phyloP scores from a whole-genome alignment of 768 basidiomycete genomes.

The Rhizopogon sp. region DNA sequence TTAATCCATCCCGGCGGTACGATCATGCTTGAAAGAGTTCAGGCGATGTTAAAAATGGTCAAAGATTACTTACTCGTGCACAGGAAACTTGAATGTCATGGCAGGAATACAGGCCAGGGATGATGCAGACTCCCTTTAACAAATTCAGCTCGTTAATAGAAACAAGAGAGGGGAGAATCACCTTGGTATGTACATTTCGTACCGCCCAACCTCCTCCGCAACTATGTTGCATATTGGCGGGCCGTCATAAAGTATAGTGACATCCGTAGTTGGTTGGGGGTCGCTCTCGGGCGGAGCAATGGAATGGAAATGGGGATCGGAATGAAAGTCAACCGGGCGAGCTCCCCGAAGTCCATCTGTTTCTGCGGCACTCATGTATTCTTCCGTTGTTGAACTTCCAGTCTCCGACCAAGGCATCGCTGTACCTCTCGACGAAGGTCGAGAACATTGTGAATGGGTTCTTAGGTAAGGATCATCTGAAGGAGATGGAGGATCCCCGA shows the following conservation, averaged over 20 bases:
- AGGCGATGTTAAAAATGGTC: not conserved
- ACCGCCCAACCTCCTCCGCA: conserved; percentile 9
- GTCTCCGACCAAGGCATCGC: no score
- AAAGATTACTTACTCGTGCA: not conserved
- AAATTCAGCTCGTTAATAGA: not conserved
- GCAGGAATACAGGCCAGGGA: not conserved
- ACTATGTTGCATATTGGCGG: conserved; percentile 16
- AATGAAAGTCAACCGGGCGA: not conserved
- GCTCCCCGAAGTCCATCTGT: not conserved
- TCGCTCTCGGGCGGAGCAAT: conserved; percentile 3
- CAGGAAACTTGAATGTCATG: not conserved
- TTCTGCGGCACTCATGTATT: not conserved
- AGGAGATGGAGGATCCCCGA: not conserved
- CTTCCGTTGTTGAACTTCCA: not conserved
- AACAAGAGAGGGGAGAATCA: no score
- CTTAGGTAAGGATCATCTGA: not conserved
- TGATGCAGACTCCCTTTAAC: not conserved
- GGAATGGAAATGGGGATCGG: not conserved
- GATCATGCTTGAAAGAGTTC: not conserved
- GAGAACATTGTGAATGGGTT: not conserved
- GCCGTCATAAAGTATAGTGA: not conserved
- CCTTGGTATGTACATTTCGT: conserved; percentile 1
- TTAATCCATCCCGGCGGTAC: conserved; percentile 16
- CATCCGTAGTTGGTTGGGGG: conserved; percentile 2
- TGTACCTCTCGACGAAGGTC: not conserved